Conservation (phyloP, 2,329 filamentous ascomycete species). For the Boeremia exigua region DNA sequence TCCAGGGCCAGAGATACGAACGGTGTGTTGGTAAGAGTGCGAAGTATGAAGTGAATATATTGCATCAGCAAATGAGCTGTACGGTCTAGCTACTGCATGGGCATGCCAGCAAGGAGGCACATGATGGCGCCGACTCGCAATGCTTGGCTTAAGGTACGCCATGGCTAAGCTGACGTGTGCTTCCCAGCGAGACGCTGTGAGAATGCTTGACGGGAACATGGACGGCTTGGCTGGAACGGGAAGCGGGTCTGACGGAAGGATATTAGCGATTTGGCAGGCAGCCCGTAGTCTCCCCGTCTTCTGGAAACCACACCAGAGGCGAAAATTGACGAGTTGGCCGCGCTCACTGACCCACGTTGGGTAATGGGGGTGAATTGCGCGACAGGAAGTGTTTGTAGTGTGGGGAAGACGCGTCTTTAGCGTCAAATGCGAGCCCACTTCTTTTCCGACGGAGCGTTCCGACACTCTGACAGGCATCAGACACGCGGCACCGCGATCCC, state of each 20-base stretch:
- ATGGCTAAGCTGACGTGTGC: conserved; percentile 4
- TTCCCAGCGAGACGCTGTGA: conserved; percentile 1
- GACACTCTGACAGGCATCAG: not conserved
- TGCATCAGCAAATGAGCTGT: not conserved
- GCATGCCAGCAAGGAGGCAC: not conserved
- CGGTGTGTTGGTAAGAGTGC: not conserved
- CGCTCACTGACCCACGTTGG: not conserved
- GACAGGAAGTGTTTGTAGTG: not conserved
- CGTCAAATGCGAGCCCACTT: not conserved
- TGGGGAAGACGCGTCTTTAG: not conserved
- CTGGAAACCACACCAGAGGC: not conserved
- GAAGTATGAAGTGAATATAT: not conserved
- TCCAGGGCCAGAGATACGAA: not conserved
- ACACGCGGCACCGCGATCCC: not conserved
- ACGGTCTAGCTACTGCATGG: not conserved
- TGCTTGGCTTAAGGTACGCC: not conserved
- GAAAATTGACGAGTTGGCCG: not conserved
- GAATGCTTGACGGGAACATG: conserved; percentile 2
- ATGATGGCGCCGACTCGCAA: not conserved
- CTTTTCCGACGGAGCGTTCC: not conserved
- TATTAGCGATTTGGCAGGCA: conserved; percentile 10
- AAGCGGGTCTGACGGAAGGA: conserved; percentile 18
- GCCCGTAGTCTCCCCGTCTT: conserved; percentile 1
- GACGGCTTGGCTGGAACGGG: conserved; percentile 26
- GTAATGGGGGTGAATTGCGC: not conserved